Evolutionary conservation across 768 basidiomycete genomes (phyloP).

Genomic region (Trametes cubensis): DNA sequence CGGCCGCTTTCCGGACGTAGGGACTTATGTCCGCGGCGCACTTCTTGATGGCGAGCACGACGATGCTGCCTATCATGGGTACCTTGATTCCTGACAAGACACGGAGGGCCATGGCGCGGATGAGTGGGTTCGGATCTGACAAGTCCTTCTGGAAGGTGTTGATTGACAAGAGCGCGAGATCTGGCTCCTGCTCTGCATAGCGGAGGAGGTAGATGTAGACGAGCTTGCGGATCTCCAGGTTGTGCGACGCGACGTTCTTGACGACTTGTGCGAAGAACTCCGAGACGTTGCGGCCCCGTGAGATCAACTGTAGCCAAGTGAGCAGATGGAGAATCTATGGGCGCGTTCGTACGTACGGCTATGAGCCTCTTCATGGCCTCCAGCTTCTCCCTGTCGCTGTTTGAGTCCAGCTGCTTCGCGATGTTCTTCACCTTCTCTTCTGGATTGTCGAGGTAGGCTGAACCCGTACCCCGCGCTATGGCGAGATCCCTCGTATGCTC

Average conservation of each 20-base stretch:
- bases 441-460: conserved; percentile 64
- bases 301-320: conserved; percentile 69
- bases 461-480: conserved; percentile 55
- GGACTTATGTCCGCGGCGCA: conserved; percentile 91
- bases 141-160: conserved; percentile 99
- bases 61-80: conserved; percentile 82
- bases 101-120: conserved; percentile 93
- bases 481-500: conserved; percentile 78
- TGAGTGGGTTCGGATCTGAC: conserved; percentile 87
- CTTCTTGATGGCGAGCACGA: conserved; percentile 88
- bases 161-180: conserved; percentile 92
- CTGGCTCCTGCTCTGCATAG: conserved; percentile 91
- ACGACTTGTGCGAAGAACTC: conserved; percentile 96
- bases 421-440: conserved; percentile 88
- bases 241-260: conserved; percentile 92
- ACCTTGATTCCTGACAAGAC: conserved; percentile 93
- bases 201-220: conserved; percentile 97
- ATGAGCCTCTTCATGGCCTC: conserved; percentile 96
- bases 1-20: conserved; percentile 92
- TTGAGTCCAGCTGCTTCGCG: conserved; percentile 83
- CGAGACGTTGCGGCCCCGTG: conserved; percentile 88
- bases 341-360: conserved; percentile 60
- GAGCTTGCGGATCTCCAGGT: conserved; percentile 93
- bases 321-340: not conserved
- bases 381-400: conserved; percentile 85